Evolutionary conservation across 164 flowering plant species (phyloP), one percentile per base, ranked within the genome.

Genomic region (Vitis amurensis): DNA sequence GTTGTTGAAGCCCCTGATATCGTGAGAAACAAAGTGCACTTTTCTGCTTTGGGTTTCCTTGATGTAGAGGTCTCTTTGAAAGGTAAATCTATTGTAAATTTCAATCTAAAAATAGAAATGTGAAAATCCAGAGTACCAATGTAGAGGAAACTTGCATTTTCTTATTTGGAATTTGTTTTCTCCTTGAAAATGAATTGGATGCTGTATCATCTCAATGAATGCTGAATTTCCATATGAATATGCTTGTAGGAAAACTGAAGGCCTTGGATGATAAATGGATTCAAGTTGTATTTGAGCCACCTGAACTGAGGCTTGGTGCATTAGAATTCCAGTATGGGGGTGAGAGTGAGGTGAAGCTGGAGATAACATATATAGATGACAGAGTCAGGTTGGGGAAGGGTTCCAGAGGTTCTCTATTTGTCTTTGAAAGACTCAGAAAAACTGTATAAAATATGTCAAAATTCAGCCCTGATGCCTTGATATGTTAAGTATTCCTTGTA

Each of bases 21-120:
- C 63, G 90, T 95, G 27, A 85, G 75, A 71, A 93, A 95, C 84
- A 86, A 74, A 73, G 97, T 95, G 1, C 79, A 91, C 44, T 93
- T 95, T 67, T 85, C 94, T 62, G 83, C 79, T 60, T 76, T 93
- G 15, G 97, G 97, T 2, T 84, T 91, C 71, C 71, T 95, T 11
- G 93, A 93, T 63, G 99, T 96, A 52, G 90, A 91, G 72, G 98
- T 95, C 70, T 89, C 96, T 62, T 78, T 95, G 77, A 85, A 89
- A 83, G 99, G 99, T 90, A 78, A 1, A 69, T 17, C 23, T 8
- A 19, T 44, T 51, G 2, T 6, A 30, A 27, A 48, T 13, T 14
- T 29, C 56, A 53, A 29, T 6, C 44, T 3, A 31, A 3, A 66
- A 2, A 49, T 16, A 55, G 16, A 62, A 44, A 16, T 15, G 65